phyloP scores from a whole-genome alignment of 148 eudicot species.

The Selenicereus undatus region DNA sequence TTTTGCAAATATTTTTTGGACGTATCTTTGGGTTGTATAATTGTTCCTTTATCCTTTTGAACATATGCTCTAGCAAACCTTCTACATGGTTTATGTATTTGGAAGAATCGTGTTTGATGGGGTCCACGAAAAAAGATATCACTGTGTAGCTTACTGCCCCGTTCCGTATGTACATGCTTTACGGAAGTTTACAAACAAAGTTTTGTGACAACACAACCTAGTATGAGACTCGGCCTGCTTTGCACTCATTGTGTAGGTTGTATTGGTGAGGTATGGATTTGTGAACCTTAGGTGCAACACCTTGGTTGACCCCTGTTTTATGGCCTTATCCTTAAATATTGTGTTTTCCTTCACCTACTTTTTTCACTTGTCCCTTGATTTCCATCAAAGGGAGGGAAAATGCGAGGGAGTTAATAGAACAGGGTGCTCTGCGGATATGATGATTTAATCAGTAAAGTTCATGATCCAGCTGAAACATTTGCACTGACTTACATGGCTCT shows the following conservation, averaged over 20 bases:
- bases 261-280: background rate
- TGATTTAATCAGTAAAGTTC: too few relatives aligned
- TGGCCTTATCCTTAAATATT: background rate
- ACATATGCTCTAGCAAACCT: background rate
- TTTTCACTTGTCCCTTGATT: background rate
- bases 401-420: background rate
- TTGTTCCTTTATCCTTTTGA: constrained; percentile 5
- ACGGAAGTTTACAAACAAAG: background rate
- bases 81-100: background rate
- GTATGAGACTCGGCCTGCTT: background rate
- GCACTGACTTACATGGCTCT: background rate
- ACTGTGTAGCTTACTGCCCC: background rate
- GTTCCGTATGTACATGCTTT: background rate
- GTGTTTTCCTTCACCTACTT: background rate
- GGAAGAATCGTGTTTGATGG: background rate
- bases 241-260: background rate
- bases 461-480: too few relatives aligned
- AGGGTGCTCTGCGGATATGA: background rate
- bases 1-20: background rate
- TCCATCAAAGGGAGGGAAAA: background rate
- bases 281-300: background rate
- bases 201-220: background rate
- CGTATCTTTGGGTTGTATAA: background rate
- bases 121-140: background rate
- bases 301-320: background rate